Percentiles rank a stretch among this genome's conserved stretches.
phyloP scores from a whole-genome alignment of 2,329 filamentous ascomycete species.

The Tolypocladium nubicola region DNA sequence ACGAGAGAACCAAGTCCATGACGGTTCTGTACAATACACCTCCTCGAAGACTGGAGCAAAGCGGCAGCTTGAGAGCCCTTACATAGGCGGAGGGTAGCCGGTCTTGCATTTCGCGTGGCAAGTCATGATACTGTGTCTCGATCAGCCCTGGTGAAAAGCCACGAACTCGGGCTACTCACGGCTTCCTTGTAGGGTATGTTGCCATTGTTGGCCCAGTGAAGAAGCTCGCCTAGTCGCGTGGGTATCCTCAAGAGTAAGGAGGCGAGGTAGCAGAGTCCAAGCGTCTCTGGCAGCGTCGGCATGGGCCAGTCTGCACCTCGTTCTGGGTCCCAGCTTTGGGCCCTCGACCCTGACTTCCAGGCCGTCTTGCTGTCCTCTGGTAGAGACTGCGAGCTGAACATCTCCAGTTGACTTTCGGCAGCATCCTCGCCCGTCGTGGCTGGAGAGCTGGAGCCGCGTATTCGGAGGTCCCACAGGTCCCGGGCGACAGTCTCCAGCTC shows the following conservation, averaged over 20 bases:
- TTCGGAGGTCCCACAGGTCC: conserved; percentile 75
- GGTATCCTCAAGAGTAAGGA: conserved; percentile 66
- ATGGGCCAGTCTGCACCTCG: conserved; percentile 38
- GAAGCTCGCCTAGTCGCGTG: conserved; percentile 63
- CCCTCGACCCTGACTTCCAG: conserved; percentile 19
- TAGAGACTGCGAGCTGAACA: conserved; percentile 29
- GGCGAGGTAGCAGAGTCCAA: conserved; percentile 73
- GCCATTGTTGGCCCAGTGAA: conserved; percentile 54
- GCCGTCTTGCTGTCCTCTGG: conserved; percentile 11
- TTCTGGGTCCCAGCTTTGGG: conserved; percentile 33
- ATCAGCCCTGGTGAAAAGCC: background rate
- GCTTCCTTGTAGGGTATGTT: conserved; percentile 64
- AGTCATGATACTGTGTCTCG: conserved; percentile 33
- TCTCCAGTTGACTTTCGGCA: conserved; percentile 17
- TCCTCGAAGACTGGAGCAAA: conserved; percentile 28
- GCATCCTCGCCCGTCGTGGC: conserved; percentile 12
- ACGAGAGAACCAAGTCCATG: conserved; percentile 51
- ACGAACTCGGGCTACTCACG: conserved; percentile 27
- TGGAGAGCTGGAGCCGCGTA: conserved; percentile 31
- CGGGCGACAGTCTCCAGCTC: conserved; percentile 72
- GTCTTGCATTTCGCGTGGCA: conserved; percentile 56
- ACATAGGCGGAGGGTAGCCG: conserved; percentile 54
- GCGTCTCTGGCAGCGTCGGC: conserved; percentile 62
- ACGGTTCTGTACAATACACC: conserved; percentile 56
- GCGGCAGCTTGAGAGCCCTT: conserved; percentile 42